Percentiles rank a stretch among this genome's conserved stretches.
Evolutionary conservation across 1,284 basidiomycete genomes (phyloP).

Genomic region (Spongispora temasekensis): DNA sequence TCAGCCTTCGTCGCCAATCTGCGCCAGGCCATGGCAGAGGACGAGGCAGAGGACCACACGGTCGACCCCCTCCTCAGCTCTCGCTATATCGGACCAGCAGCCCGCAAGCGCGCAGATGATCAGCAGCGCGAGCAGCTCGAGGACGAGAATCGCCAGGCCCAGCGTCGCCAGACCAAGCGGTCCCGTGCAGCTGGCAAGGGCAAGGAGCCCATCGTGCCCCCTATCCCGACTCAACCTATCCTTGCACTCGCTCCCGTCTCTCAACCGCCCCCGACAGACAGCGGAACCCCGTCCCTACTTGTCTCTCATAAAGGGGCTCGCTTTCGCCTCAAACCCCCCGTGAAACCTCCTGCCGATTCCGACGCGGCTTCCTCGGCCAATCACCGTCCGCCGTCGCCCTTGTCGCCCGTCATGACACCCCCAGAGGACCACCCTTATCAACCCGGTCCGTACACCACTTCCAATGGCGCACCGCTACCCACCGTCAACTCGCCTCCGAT

Average conservation of each 20-base stretch:
- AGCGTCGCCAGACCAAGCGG: constrained; percentile 35
- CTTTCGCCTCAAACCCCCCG: constrained; percentile 42
- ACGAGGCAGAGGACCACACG: constrained; percentile 47
- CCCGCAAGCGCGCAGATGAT: constrained; percentile 47
- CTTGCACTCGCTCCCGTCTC: constrained; percentile 25
- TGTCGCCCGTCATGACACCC: constrained; percentile 34
- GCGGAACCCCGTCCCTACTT: constrained; percentile 23
- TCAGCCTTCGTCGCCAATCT: constrained; percentile 45
- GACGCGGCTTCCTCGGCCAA: constrained; percentile 18
- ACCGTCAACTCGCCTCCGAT: constrained; percentile 22
- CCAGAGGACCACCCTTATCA: constrained; percentile 31
- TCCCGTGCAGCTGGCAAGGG: constrained; percentile 36
- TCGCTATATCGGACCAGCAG: constrained; percentile 46
- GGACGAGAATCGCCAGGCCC: constrained; percentile 44
- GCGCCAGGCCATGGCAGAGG: constrained; percentile 49
- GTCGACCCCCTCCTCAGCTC: constrained; percentile 48
- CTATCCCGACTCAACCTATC: constrained; percentile 21
- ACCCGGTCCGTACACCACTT: constrained; percentile 16
- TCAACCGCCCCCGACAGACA: constrained; percentile 18
- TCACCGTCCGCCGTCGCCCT: constrained; percentile 29
- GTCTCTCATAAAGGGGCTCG: constrained; percentile 47
- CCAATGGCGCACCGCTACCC: constrained; percentile 24
- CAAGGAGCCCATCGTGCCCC: constrained; percentile 38
- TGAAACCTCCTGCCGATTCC: constrained; percentile 23
- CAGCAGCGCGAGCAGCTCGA: constrained; percentile 40